Percentiles rank a stretch among this genome's conserved stretches.
These are phyloP conservation scores for Nicotiana noctiflora DNA, from an alignment of 257 asterid genomes.

Conservation along the genomic window DNA sequence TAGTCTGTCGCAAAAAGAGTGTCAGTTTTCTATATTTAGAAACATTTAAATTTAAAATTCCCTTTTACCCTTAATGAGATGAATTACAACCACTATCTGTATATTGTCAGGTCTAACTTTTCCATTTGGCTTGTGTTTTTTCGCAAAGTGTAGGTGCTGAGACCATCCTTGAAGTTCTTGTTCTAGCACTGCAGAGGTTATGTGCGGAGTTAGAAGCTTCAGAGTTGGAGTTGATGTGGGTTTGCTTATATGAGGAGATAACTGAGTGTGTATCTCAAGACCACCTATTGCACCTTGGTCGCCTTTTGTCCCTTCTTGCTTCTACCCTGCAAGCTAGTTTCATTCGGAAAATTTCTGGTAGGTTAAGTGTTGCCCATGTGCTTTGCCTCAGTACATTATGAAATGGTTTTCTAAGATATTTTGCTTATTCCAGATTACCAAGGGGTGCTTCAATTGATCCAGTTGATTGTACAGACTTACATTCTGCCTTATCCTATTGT, in stretches of 20 bases:
- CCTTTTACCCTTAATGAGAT: too few relatives aligned
- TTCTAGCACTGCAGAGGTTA: conserved; percentile 52
- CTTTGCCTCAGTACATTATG: conserved; percentile 13
- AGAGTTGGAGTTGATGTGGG: conserved; percentile 46
- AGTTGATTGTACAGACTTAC: conserved; percentile 47
- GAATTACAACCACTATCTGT: not conserved
- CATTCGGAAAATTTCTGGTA: conserved; percentile 57
- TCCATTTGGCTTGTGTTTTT: conserved; percentile 1
- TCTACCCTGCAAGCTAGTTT: conserved; percentile 45
- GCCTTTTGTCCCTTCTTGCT: conserved; percentile 56
- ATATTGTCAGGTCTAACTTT: conserved; percentile 1
- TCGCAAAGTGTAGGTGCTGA: conserved; percentile 38
- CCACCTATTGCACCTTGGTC: conserved; percentile 36
- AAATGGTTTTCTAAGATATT: conserved; percentile 7
- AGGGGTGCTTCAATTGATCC: conserved; percentile 43
- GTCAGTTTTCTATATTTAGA: too few relatives aligned
- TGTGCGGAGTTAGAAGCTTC: conserved; percentile 45
- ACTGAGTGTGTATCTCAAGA: conserved; percentile 31
- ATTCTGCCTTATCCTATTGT: conserved; percentile 28
- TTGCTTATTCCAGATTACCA: conserved; percentile 41
- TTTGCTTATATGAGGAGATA: conserved; percentile 46
- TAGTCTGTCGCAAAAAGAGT: too few relatives aligned
- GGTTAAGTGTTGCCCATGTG: not conserved
- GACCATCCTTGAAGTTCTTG: conserved; percentile 56
- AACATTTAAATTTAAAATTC: too few relatives aligned